phyloP scores from a whole-genome alignment of 257 asterid genomes.

The Leonotis leonurus region DNA sequence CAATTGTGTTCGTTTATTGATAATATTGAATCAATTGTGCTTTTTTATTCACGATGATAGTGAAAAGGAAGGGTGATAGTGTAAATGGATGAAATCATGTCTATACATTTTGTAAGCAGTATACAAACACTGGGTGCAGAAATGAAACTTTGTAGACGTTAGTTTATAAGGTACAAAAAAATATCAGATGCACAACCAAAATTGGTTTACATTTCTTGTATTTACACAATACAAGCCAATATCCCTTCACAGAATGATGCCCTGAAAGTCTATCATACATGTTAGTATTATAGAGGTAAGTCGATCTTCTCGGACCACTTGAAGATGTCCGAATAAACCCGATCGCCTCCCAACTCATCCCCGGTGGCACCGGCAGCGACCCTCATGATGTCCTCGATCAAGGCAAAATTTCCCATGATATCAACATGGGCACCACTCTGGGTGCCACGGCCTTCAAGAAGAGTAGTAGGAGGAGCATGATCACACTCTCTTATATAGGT shows the following conservation, averaged over 20 bases:
- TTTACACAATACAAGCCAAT: too few species aligned
- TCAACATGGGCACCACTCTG: slow-evolving; percentile 92
- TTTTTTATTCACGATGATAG: too few species aligned
- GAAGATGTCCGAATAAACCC: slow-evolving; percentile 60
- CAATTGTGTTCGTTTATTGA: too few species aligned
- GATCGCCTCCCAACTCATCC: slow-evolving; percentile 72
- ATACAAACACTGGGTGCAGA: too few species aligned
- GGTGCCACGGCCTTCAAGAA: slow-evolving; percentile 84
- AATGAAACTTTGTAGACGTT: too few species aligned
- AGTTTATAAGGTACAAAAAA: too few species aligned
- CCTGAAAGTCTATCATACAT: not conserved
- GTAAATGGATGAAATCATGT: too few species aligned
- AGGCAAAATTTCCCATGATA: slow-evolving; percentile 80
- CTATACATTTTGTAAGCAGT: too few species aligned
- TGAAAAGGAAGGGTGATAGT: too few species aligned
- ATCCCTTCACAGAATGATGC: not conserved
- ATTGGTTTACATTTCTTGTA: too few species aligned
- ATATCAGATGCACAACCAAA: too few species aligned
- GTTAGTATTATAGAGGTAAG: slow-evolving; percentile 34
- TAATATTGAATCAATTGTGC: too few species aligned
- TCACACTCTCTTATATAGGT: slow-evolving; percentile 60
- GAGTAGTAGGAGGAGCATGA: slow-evolving; percentile 69
- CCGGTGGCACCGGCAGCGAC: slow-evolving; percentile 74
- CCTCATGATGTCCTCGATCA: slow-evolving; percentile 67
- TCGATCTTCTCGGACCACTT: slow-evolving; percentile 70